Conservation (phyloP, 192 early-diverging fungal species). For the Backusella tuberculispora region DNA sequence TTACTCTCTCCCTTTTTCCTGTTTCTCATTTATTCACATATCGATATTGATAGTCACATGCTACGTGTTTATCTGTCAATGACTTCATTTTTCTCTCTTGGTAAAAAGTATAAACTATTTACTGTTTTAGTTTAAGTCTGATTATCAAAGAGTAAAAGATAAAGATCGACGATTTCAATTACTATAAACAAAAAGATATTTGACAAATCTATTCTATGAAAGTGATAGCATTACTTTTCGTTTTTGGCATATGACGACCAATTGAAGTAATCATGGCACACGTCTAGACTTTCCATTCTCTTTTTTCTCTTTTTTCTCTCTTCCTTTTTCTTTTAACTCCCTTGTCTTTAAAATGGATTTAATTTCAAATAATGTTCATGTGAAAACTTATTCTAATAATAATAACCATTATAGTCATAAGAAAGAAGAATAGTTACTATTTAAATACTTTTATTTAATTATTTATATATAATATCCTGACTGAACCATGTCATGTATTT, state of each 20-base stretch:
- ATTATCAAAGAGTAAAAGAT: neutral
- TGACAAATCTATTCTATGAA: constrained; percentile 18
- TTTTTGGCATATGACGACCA: constrained; percentile 12
- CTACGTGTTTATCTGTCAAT: neutral
- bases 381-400: neutral
- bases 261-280: neutral
- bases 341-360: no score
- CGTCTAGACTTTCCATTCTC: neutral
- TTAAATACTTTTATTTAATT: no score
- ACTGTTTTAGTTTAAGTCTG: constrained; percentile 6
- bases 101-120: neutral
- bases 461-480: no score
- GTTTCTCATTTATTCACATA: neutral
- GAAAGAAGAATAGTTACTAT: no score
- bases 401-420: no score
- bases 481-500: no score
- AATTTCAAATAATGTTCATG: neutral
- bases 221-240: neutral
- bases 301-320: neutral
- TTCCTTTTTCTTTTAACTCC: no score
- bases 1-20: neutral
- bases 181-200: neutral
- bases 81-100: neutral
- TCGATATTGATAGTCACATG: neutral
- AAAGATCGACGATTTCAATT: constrained; percentile 5